A percentile compares a stretch with the other conserved stretches of the same genome.
These are phyloP conservation scores for Elsinoe perseae DNA, from an alignment of 2,329 filamentous ascomycete species.

Conservation along the genomic window DNA sequence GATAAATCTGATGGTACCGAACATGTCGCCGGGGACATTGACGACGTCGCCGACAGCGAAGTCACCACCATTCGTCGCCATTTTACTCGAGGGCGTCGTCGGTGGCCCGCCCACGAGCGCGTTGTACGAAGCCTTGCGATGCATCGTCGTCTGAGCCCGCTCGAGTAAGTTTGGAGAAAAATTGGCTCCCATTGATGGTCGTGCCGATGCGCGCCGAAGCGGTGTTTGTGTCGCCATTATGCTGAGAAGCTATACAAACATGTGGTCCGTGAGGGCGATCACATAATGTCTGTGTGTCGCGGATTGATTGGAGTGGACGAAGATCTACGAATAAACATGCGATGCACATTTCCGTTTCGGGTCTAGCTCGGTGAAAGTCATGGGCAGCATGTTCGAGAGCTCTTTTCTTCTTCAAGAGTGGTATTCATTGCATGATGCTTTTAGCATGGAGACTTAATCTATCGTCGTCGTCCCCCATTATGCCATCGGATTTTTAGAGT, in stretches of 20 bases:
- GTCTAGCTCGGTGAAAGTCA: slow-evolving; percentile 1
- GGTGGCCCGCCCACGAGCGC: slow-evolving; percentile 51
- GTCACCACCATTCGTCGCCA: slow-evolving; percentile 39
- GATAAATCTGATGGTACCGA: slow-evolving; percentile 80
- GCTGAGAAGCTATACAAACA: slow-evolving; percentile 3
- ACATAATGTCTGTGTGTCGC: slow-evolving; percentile 12
- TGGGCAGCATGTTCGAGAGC: background rate
- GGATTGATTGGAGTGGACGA: slow-evolving; percentile 6
- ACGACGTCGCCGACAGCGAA: slow-evolving; percentile 74
- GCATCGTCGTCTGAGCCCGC: slow-evolving; percentile 40
- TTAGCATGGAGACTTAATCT: too few species aligned
- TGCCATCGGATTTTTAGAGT: background rate
- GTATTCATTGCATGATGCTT: background rate
- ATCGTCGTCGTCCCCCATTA: background rate
- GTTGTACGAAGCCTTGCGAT: slow-evolving; percentile 64
- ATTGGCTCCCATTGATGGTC: slow-evolving; percentile 33
- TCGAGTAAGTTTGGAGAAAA: slow-evolving; percentile 38
- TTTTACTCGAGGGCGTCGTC: slow-evolving; percentile 33
- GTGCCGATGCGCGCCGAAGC: slow-evolving; percentile 29
- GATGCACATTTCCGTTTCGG: slow-evolving; percentile 13
- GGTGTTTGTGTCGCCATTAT: slow-evolving; percentile 38
- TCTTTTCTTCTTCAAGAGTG: background rate
- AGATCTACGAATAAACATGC: background rate
- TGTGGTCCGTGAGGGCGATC: slow-evolving; percentile 15
- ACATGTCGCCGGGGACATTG: slow-evolving; percentile 89